phyloP scores from a whole-genome alignment of 768 basidiomycete genomes.

The Dentipellis fragilis region DNA sequence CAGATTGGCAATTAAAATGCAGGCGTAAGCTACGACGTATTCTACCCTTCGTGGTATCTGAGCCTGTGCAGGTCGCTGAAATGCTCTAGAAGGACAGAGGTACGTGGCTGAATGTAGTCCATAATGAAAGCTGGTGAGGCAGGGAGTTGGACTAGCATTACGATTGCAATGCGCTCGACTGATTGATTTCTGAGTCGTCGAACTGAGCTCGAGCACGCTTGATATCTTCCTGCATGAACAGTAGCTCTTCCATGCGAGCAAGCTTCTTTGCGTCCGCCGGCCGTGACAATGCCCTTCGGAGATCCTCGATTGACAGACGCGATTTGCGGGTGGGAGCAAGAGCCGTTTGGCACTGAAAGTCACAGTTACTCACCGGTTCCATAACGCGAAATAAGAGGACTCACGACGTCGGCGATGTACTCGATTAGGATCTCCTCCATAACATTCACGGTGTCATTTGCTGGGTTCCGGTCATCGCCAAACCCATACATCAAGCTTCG shows the following conservation, averaged over 20 bases:
- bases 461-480: constrained; percentile 83
- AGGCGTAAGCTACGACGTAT: too few relatives aligned
- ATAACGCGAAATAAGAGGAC: constrained; percentile 19
- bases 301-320: constrained; percentile 78
- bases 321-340: constrained; percentile 60
- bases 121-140: neutral
- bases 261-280: constrained; percentile 90
- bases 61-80: too few relatives aligned
- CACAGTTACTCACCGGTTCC: neutral
- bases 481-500: constrained; percentile 88
- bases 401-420: constrained; percentile 81
- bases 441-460: constrained; percentile 79
- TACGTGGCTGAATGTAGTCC: neutral
- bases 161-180: constrained; percentile 37
- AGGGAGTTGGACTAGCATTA: too few relatives aligned
- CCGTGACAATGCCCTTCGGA: constrained; percentile 68
- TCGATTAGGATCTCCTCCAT: constrained; percentile 93
- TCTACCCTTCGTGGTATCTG: too few relatives aligned
- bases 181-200: constrained; percentile 40
- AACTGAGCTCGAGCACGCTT: constrained; percentile 80
- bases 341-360: constrained; percentile 60
- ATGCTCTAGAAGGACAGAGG: too few relatives aligned
- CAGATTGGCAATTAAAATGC: neutral
- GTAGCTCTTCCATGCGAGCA: constrained; percentile 82
- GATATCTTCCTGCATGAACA: constrained; percentile 93